These are phyloP conservation scores for Tetracladium setigerum DNA, from an alignment of 495 filamentous ascomycete species.

Conservation along the genomic window DNA sequence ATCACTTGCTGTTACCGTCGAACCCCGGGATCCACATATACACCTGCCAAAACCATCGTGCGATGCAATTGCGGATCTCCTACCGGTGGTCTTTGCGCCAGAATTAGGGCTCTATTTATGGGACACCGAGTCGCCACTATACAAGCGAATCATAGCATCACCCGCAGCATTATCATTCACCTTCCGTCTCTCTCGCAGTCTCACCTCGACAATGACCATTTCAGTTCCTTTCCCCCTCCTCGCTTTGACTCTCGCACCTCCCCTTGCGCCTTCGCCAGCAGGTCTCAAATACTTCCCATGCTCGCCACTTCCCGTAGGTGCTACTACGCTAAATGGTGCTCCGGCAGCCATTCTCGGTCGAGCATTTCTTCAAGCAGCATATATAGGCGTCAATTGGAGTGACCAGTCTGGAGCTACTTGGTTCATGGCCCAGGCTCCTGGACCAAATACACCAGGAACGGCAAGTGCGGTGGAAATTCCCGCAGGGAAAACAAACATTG, in stretches of 20 bases:
- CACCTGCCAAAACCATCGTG: conserved; percentile 43
- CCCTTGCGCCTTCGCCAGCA: too few species aligned
- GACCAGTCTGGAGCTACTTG: conserved; percentile 25
- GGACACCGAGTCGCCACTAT: conserved; percentile 34
- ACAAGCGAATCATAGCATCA: conserved; percentile 35
- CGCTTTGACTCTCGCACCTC: too few species aligned
- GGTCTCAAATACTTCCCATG: too few species aligned
- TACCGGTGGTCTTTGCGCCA: conserved; percentile 37
- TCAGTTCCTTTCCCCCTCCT: not conserved
- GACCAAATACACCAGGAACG: conserved; percentile 27
- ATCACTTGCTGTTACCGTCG: conserved; percentile 25
- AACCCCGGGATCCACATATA: conserved; percentile 38
- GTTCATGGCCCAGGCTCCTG: conserved; percentile 45
- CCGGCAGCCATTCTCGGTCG: conserved; percentile 32
- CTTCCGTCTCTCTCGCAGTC: conserved; percentile 21
- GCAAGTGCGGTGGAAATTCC: conserved; percentile 16
- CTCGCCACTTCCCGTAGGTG: too few species aligned
- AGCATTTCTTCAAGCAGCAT: conserved; percentile 51
- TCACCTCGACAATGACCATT: conserved; percentile 1
- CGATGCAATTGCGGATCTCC: conserved; percentile 34
- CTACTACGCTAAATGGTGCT: too few species aligned
- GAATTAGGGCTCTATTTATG: conserved; percentile 41
- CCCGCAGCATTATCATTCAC: conserved; percentile 41
- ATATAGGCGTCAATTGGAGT: conserved; percentile 42
- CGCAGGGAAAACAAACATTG: conserved; percentile 13